These are phyloP conservation scores for Rhodotorula diobovata DNA, from an alignment of 768 basidiomycete genomes.

Conservation along the genomic window DNA sequence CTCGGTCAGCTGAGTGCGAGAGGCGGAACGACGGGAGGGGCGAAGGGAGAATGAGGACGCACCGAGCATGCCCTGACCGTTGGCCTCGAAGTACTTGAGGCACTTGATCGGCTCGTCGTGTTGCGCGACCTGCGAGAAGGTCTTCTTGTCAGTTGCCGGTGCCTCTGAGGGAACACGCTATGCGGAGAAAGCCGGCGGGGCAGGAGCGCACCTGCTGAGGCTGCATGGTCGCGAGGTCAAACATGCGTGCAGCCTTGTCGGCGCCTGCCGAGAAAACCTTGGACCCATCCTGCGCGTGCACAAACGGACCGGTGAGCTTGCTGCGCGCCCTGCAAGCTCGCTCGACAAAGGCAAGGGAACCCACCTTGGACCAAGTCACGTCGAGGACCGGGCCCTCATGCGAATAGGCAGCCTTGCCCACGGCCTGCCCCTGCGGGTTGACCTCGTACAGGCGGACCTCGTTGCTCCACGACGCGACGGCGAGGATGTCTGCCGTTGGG, in stretches of 20 bases:
- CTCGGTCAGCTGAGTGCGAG: not conserved
- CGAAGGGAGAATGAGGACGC: not conserved
- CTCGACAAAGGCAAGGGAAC: slow-evolving; percentile 40
- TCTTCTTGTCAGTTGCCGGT: too few species aligned
- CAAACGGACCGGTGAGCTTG: not conserved
- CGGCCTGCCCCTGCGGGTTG: slow-evolving; percentile 64
- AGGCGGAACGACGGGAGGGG: not conserved
- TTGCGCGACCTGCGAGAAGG: slow-evolving; percentile 28
- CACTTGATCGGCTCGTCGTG: slow-evolving; percentile 42
- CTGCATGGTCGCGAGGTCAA: slow-evolving; percentile 78
- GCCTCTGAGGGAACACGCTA: not conserved
- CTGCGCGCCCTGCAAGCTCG: not conserved
- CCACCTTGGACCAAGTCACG: slow-evolving; percentile 85
- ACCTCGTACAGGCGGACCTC: slow-evolving; percentile 88
- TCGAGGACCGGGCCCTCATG: slow-evolving; percentile 87
- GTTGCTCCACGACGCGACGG: slow-evolving; percentile 91
- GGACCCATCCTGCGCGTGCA: slow-evolving; percentile 53
- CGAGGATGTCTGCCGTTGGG: slow-evolving; percentile 77
- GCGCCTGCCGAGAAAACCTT: slow-evolving; percentile 88
- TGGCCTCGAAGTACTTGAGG: slow-evolving; percentile 37
- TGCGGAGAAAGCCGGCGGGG: slow-evolving; percentile 40
- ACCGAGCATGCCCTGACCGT: slow-evolving; percentile 52
- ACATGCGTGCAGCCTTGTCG: slow-evolving; percentile 92
- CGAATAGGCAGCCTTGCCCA: slow-evolving; percentile 81
- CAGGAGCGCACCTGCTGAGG: slow-evolving; percentile 77